These are phyloP conservation scores for Musa beccarii DNA, from an alignment of 176 grass and related monocot genomes.

Conservation along the genomic window DNA sequence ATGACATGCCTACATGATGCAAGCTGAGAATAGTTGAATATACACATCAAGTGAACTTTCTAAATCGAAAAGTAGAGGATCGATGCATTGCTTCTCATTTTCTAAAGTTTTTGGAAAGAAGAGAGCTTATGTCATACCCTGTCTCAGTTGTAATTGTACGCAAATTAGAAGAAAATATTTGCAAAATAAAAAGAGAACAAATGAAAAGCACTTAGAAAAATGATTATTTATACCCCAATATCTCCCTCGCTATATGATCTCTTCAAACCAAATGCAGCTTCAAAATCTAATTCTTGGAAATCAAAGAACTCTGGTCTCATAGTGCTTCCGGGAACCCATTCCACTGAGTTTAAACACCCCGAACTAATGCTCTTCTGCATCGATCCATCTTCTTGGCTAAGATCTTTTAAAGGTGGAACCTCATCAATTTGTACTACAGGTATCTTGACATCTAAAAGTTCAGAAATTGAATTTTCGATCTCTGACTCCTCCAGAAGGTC, in stretches of 20 bases:
- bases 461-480: conserved; percentile 69
- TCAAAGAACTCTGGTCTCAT: conserved; percentile 70
- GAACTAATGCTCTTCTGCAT: conserved; percentile 88
- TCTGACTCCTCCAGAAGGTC: conserved; percentile 66
- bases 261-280: conserved; percentile 71
- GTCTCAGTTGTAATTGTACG: background rate
- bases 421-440: conserved; percentile 53
- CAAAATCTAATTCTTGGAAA: conserved; percentile 80
- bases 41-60: too few relatives aligned
- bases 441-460: conserved; percentile 51
- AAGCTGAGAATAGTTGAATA: too few relatives aligned
- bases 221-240: conserved; percentile 48
- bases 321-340: conserved; percentile 40
- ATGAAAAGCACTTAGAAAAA: conserved; percentile 15
- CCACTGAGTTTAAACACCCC: conserved; percentile 61
- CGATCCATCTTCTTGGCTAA: conserved; percentile 32
- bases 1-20: too few relatives aligned
- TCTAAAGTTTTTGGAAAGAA: too few relatives aligned
- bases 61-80: too few relatives aligned
- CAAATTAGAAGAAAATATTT: conserved; percentile 6
- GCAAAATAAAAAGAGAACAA: background rate
- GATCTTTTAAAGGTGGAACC: conserved; percentile 20
- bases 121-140: too few relatives aligned
- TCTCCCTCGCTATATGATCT: conserved; percentile 96
- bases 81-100: too few relatives aligned